These are phyloP conservation scores for Mortierella sp. DNA, from an alignment of 371 early-diverging fungal species.

Conservation along the genomic window DNA sequence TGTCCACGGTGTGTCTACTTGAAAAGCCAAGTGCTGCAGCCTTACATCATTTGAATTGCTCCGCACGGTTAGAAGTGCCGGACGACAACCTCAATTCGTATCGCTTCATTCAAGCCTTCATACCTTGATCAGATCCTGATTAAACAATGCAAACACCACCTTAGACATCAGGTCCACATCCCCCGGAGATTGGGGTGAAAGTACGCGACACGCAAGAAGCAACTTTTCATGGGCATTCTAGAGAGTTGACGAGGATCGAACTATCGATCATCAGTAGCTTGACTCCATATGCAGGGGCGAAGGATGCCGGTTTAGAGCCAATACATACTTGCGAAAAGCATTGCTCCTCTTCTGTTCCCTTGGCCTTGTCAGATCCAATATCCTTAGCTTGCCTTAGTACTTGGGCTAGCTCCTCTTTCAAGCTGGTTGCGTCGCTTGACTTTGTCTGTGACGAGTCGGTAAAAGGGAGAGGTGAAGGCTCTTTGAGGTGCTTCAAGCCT, in stretches of 20 bases:
- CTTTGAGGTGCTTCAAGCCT: neutral
- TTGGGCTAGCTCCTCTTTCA: slow-evolving; percentile 13
- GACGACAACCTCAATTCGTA: no score
- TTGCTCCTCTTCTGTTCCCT: slow-evolving; percentile 3
- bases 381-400: slow-evolving; percentile 22
- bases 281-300: no score
- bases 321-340: slow-evolving; percentile 21
- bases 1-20: slow-evolving; percentile 6
- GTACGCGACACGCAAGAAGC: slow-evolving; percentile 2
- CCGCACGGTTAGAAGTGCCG: neutral
- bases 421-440: neutral
- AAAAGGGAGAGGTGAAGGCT: neutral
- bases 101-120: neutral
- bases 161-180: slow-evolving; percentile 26
- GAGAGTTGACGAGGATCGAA: neutral
- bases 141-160: slow-evolving; percentile 36
- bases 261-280: no score
- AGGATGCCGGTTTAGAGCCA: no score
- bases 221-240: slow-evolving; percentile 31
- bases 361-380: neutral
- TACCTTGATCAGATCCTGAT: slow-evolving; percentile 40
- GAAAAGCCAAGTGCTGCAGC: neutral
- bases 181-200: slow-evolving; percentile 9
- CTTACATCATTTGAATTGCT: neutral
- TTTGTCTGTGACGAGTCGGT: neutral